Conservation (phyloP, 108 stramenopile genomes). For the Cyclostephanos invisitatus region DNA sequence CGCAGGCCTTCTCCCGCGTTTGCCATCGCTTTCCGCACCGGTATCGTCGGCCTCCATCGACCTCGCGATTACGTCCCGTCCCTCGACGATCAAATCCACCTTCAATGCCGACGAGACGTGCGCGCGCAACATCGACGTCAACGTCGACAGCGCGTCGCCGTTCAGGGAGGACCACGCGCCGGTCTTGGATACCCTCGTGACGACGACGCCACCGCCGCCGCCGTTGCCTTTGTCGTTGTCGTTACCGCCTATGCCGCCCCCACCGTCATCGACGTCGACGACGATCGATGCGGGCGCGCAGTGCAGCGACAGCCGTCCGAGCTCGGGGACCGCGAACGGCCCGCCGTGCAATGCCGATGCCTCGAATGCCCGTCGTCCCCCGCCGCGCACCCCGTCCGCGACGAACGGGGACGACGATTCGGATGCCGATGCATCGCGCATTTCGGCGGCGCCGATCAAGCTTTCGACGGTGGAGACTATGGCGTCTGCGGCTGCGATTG, state of each 20-base stretch:
- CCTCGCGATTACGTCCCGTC: slow-evolving; percentile 34
- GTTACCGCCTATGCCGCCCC: not conserved
- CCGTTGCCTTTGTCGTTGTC: not conserved
- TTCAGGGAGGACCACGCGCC: slow-evolving; percentile 46
- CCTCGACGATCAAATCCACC: slow-evolving; percentile 58
- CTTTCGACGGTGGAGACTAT: slow-evolving; percentile 43
- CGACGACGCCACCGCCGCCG: not conserved
- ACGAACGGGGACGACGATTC: slow-evolving; percentile 27
- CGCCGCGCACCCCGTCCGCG: not conserved
- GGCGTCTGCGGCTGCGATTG: not conserved
- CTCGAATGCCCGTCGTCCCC: slow-evolving; percentile 11
- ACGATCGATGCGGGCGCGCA: slow-evolving; percentile 24
- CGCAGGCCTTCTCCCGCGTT: slow-evolving; percentile 8
- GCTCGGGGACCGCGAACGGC: slow-evolving; percentile 48
- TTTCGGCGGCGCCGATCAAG: slow-evolving; percentile 43
- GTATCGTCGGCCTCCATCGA: slow-evolving; percentile 9
- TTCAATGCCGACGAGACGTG: slow-evolving; percentile 48
- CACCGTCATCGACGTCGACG: not conserved
- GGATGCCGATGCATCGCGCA: slow-evolving; percentile 33
- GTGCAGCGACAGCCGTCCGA: slow-evolving; percentile 48
- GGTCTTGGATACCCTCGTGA: not conserved
- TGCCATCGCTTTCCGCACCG: not conserved
- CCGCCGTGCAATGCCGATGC: slow-evolving; percentile 28
- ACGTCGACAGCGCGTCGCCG: slow-evolving; percentile 40
- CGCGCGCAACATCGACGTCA: slow-evolving; percentile 45